Conservation (phyloP, 2,329 filamentous ascomycete species). For the Epichloe hybrida region DNA sequence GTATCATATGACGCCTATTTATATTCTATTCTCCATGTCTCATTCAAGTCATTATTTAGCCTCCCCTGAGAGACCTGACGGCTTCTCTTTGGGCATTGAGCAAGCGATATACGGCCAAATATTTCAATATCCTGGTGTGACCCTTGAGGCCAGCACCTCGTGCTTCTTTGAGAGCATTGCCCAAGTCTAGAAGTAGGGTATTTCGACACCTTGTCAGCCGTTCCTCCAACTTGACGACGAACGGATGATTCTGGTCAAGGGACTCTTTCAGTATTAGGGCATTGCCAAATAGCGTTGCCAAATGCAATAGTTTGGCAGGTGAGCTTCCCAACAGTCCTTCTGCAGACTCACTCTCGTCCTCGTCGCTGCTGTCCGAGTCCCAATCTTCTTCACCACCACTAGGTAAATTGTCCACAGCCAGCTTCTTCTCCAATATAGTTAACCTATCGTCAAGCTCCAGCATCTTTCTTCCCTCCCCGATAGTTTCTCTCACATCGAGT, state of each 20-base stretch:
- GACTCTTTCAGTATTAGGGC: constrained; percentile 28
- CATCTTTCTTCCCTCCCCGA: constrained; percentile 48
- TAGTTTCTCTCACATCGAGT: constrained; percentile 44
- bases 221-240: constrained; percentile 38
- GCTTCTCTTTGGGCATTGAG: constrained; percentile 40
- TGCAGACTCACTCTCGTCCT: constrained; percentile 22
- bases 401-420: constrained; percentile 38
- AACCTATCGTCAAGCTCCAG: constrained; percentile 54
- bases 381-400: constrained; percentile 6
- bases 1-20: constrained; percentile 14
- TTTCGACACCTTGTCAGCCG: constrained; percentile 39
- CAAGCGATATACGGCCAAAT: constrained; percentile 38
- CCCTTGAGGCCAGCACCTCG: constrained; percentile 29
- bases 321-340: constrained; percentile 30
- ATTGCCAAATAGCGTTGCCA: constrained; percentile 32
- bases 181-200: constrained; percentile 42
- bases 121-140: constrained; percentile 33
- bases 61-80: constrained; percentile 31
- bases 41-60: constrained; percentile 12
- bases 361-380: constrained; percentile 24
- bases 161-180: constrained; percentile 33
- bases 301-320: constrained; percentile 29
- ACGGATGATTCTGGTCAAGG: constrained; percentile 33
- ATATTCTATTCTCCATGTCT: background rate
- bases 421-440: constrained; percentile 45